Conservation (phyloP, 345 rosid genomes). For the Gossypioides kirkii region DNA sequence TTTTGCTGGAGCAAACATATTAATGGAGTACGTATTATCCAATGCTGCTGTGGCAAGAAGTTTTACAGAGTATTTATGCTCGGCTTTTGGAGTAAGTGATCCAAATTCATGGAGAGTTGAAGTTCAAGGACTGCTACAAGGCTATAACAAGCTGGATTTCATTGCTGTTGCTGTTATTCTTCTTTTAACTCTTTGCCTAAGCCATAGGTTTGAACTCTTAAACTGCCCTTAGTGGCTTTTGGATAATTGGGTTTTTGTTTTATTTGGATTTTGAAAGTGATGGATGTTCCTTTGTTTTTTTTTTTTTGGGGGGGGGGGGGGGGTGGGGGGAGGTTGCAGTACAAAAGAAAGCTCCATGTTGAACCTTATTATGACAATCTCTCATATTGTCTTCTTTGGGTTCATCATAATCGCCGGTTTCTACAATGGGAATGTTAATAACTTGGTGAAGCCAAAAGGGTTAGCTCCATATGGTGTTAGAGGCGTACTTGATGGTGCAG, state of each 20-base stretch:
- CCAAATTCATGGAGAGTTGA: conserved; percentile 65
- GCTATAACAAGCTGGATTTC: conserved; percentile 77
- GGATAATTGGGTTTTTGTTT: not conserved
- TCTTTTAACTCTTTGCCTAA: conserved; percentile 77
- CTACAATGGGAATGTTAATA: conserved; percentile 45
- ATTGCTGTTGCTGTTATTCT: conserved; percentile 78
- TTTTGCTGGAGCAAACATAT: conserved; percentile 83
- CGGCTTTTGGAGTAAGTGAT: conserved; percentile 52
- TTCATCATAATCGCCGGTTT: conserved; percentile 68
- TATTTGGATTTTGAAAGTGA: conserved; percentile 29
- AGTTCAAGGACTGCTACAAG: conserved; percentile 49
- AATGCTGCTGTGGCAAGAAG: conserved; percentile 91
- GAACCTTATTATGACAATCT: conserved; percentile 80
- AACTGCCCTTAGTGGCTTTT: too few species aligned
- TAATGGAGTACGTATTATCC: conserved; percentile 86
- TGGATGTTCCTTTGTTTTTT: not conserved
- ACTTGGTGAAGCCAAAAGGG: conserved; percentile 76
- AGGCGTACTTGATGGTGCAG: conserved; percentile 84
- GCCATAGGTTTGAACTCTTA: conserved; percentile 47
- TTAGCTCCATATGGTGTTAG: conserved; percentile 72
- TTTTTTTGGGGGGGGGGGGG: too few species aligned
- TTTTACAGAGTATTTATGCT: conserved; percentile 74
- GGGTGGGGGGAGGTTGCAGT: conserved; percentile 45
- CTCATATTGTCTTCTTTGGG: conserved; percentile 74
- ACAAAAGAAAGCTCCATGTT: conserved; percentile 84